These are phyloP conservation scores for Symmetrospora coprosmae DNA, from an alignment of 768 basidiomycete genomes.

Conservation along the genomic window DNA sequence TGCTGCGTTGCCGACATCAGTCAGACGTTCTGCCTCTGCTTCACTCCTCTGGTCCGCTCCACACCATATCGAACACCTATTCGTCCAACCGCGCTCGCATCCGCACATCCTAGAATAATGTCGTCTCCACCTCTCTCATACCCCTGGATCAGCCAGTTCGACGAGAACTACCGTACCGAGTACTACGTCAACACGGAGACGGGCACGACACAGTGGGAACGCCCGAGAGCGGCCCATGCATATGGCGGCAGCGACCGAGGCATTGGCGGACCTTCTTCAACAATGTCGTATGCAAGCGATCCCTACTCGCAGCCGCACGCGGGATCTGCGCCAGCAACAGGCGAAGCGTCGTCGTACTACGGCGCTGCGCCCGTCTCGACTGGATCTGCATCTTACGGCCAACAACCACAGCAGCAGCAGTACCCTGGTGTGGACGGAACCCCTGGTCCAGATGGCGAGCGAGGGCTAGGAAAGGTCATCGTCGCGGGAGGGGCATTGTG, in stretches of 20 bases:
- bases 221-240: not conserved
- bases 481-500: constrained; percentile 6
- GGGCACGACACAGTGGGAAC: not conserved
- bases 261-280: not conserved
- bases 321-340: not conserved
- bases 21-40: too few relatives aligned
- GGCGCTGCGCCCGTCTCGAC: too few relatives aligned
- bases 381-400: not conserved
- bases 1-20: too few relatives aligned
- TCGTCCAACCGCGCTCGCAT: too few relatives aligned
- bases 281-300: not conserved
- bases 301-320: not conserved
- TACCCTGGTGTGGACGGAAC: not conserved
- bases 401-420: not conserved
- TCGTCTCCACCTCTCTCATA: constrained; percentile 22
- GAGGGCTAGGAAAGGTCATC: constrained; percentile 8
- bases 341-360: constrained; percentile 1
- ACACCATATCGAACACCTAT: too few relatives aligned
- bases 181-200: constrained; percentile 24
- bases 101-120: too few relatives aligned
- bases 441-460: constrained; percentile 4
- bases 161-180: constrained; percentile 17
- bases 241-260: not conserved
- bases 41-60: too few relatives aligned
- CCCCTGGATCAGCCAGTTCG: constrained; percentile 23